Base-by-base conservation (phyloP, 768 basidiomycete species). In the Solioccasus polychromus region DNA sequence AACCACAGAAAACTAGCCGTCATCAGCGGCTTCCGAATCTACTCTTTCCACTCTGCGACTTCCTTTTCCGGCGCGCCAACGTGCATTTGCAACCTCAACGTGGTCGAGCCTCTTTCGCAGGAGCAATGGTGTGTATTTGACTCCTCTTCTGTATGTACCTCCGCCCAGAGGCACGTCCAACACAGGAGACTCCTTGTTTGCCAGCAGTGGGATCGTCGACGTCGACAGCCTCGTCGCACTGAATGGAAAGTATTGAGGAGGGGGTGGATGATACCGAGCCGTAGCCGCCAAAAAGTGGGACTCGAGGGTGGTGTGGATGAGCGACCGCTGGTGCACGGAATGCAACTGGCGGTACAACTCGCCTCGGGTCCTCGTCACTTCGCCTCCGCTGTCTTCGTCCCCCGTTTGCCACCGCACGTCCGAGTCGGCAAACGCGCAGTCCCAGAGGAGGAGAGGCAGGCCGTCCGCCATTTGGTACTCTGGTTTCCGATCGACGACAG, bases 381-480 rank as follows among this genome's bases (percentile, higher is more conserved):
- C 50, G 22, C 53, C 54, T 31, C 53, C 57, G 20, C 52, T 48
- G 12, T 25, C 14, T 23, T 74, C 69, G 5, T 67, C 69, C 18
- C 78, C 78, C 3, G 76, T 80, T 41, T 80, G 77, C 94, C 95
- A 97, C 43, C 73, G 69, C 8, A 94, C 73, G 30, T 82, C 80
- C 15, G 68, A 71, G 22, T 77, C 76, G 25, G 74, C 68, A 64
- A 91, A 97, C 1, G 73, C 80, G 59, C 92, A 94, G 20, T 90
- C 84, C 88, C 92, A 95, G 12, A 98, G 79, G 67, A 97, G 78
- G 30, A 99, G 78, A 2, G 95, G 94, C 0, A 96, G 73, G 1
- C 80, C 85, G 53, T 94, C 88, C 7, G 93, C 92, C 89, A 98
- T 98, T 55, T 88, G 84, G 62, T 97, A 98, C 38, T 82, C 79